A percentile compares a stretch with the other conserved stretches of the same genome.
Conservation (phyloP, 2,329 filamentous ascomycete species). For the Cercospora sp. region DNA sequence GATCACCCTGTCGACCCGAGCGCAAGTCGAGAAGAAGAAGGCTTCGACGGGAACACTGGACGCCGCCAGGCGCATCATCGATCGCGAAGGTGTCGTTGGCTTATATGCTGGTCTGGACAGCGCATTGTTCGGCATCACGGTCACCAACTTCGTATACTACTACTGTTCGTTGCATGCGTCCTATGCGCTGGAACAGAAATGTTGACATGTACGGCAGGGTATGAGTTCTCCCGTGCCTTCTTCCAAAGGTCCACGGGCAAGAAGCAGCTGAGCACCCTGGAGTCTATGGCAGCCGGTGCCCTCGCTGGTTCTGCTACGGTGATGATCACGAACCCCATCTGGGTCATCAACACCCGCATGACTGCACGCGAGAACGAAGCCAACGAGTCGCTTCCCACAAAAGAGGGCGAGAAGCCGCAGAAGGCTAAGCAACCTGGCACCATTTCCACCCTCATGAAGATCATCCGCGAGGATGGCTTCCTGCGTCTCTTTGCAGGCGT, state of each 20-base stretch:
- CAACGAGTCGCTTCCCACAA: slow-evolving; percentile 39
- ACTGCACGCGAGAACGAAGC: slow-evolving; percentile 75
- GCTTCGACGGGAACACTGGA: slow-evolving; percentile 81
- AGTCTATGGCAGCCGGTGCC: slow-evolving; percentile 93
- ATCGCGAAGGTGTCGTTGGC: slow-evolving; percentile 83
- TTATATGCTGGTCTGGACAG: slow-evolving; percentile 92
- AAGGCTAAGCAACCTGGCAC: slow-evolving; percentile 66
- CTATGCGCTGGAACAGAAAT: not conserved
- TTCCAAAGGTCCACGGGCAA: slow-evolving; percentile 77
- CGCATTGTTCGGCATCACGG: slow-evolving; percentile 93
- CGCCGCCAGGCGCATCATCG: slow-evolving; percentile 81
- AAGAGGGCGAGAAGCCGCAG: slow-evolving; percentile 43
- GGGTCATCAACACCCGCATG: slow-evolving; percentile 98
- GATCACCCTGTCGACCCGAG: slow-evolving; percentile 94
- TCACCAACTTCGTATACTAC: slow-evolving; percentile 99
- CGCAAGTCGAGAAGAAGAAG: slow-evolving; percentile 95
- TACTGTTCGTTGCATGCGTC: slow-evolving; percentile 63
- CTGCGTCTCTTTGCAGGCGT: slow-evolving; percentile 87
- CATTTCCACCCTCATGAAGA: slow-evolving; percentile 73
- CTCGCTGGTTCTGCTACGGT: slow-evolving; percentile 93
- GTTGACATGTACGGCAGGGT: slow-evolving; percentile 54
- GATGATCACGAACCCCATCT: slow-evolving; percentile 96
- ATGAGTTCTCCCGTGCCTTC: slow-evolving; percentile 89
- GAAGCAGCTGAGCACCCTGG: slow-evolving; percentile 81
- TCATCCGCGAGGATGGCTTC: slow-evolving; percentile 82